Base-by-base conservation (phyloP, 768 basidiomycete genomes). In the Mycena rosella region DNA sequence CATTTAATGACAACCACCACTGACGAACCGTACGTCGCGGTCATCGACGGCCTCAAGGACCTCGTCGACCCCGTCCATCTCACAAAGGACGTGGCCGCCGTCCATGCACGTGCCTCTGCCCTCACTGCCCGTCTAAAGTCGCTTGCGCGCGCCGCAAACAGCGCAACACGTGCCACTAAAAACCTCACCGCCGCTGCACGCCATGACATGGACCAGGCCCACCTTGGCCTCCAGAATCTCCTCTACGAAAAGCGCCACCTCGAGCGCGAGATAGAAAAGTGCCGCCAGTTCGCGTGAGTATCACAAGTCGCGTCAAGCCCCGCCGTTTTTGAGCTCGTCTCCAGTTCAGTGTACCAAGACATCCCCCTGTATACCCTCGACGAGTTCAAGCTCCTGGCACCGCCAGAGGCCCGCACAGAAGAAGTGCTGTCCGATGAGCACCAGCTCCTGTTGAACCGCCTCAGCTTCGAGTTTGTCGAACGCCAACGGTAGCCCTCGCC, bases 181-280 rank as follows among this genome's bases (percentile, higher is more conserved):
- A 92, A 94, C 67, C 87, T 90, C 63, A 89, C 88, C 32, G 89
- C 93, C 22, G 92, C 91, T 32, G 91, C 93, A 5, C 84, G 95
- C 60, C 91, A 91, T 45, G 91, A 95, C 63, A 96, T 96, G 94
- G 95, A 96, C 80, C 91, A 95, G 79, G 91, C 93, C 0, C 89
- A 95, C 78, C 88, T 96, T 42, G 89, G 89, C 24, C 86, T 94
- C 32, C 94, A 96, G 79, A 96, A 96, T 70, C 82, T 96, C 38
- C 85, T 92, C 54, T 96, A 96, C 72, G 95, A 96, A 79, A 94
- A 93, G 75, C 86, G 94, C 29, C 94, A 96, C 74, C 87, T 96
- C 7, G 94, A 96, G 78, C 86, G 93, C 63, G 95, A 96, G 81
- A 96, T 96, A 38, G 92, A 94, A 73, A 95, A 96, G 76, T 96